Base-by-base conservation (phyloP, 805 yeast genomes). In the Schwanniomyces sp. region DNA sequence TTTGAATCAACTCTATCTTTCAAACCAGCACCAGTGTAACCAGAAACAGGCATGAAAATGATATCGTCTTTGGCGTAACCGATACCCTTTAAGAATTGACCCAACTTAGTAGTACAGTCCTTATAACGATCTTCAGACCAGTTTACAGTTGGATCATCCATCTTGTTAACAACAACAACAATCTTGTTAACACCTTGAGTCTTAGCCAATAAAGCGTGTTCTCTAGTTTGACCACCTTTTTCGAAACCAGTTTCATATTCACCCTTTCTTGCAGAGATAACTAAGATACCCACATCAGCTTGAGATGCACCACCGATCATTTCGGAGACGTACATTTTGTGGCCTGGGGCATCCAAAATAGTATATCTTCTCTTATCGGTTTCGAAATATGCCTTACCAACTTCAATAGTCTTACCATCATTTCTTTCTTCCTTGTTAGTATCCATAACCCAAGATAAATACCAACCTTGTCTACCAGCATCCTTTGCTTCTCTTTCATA, bases 241-340 rank as follows among this genome's bases (percentile, higher is more conserved):
- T 92, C 99, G 64, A 92, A 92, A 52, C 99, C 99, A 46, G 99
- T 94, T 76, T 94, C 99, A 72, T 94, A 94, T 71, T 94, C 99
- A 75, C 99, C 99, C 73, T 91, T 91, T 80, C 99, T 88, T 41
- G 98, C 98, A 53, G 96, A 88, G 59, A 94, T 94, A 43, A 94
- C 99, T 62, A 94, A 80, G 56, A 94, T 83, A 74, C 99, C 99
- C 49, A 92, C 94, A 75, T 94, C 99, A 30, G 99, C 99, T 76
- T 94, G 99, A 40, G 98, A 91, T 16, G 99, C 99, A 71, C 99
- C 99, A 62, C 98, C 98, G 78, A 94, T 94, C 99, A 94, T 94
- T 70, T 91, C 96, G 47, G 97, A 90, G 53, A 94, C 97, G 67
- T 94, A 94, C 90, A 94, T 87, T 76, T 94, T 94, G 79, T 94